Percentiles rank a stretch among this genome's conserved stretches.
Conservation (phyloP, 345 rosid genomes). For the Lepidium aucheri region DNA sequence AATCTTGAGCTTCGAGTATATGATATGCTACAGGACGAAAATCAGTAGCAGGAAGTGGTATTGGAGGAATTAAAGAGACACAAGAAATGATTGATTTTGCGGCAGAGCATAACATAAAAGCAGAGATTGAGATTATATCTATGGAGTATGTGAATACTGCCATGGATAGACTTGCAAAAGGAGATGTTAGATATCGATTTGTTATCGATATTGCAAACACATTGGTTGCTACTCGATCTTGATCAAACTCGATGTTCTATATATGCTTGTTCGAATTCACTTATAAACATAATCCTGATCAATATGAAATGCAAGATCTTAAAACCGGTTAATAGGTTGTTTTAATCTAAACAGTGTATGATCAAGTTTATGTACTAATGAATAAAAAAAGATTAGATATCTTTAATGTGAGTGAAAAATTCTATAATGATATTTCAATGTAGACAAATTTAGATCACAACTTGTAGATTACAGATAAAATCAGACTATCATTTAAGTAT, state of each 20-base stretch:
- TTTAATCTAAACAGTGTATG: too few species aligned
- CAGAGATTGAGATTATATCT: constrained; percentile 44
- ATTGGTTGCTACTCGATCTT: constrained; percentile 16
- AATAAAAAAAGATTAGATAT: too few species aligned
- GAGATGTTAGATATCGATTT: constrained; percentile 54
- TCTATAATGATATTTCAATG: too few species aligned
- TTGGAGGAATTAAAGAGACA: constrained; percentile 57
- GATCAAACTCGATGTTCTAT: neutral
- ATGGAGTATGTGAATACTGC: constrained; percentile 47
- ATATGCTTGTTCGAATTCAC: too few species aligned
- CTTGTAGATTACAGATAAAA: too few species aligned
- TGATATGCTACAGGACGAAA: constrained; percentile 34
- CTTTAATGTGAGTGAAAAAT: too few species aligned
- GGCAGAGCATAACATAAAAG: constrained; percentile 32
- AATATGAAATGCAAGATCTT: too few species aligned
- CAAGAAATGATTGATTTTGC: constrained; percentile 52
- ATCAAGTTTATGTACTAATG: too few species aligned
- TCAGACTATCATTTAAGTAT: too few species aligned
- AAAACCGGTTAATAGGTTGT: too few species aligned
- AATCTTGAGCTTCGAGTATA: neutral
- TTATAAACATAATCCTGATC: too few species aligned
- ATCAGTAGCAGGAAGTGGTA: constrained; percentile 35
- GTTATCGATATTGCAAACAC: constrained; percentile 42
- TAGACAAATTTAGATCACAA: too few species aligned
- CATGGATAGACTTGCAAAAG: constrained; percentile 38